Conservation (phyloP, 306 rosid species). For the Cucumis cinereus region DNA sequence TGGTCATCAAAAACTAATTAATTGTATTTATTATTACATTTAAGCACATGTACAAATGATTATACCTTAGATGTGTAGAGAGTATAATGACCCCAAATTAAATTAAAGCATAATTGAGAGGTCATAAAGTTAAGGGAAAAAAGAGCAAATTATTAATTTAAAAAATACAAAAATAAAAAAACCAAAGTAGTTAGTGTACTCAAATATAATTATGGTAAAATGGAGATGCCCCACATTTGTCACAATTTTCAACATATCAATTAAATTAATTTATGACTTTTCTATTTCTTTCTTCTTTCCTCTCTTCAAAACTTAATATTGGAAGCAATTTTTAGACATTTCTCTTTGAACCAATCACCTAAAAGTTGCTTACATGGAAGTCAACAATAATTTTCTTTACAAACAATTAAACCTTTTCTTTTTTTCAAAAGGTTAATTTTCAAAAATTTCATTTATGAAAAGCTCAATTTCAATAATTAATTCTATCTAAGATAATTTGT, state of each 20-base stretch:
- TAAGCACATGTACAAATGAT: background rate
- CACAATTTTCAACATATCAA: conserved; percentile 9
- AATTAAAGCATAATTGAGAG: conserved; percentile 13
- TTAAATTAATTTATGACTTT: background rate
- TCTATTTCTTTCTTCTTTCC: background rate
- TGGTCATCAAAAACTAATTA: background rate
- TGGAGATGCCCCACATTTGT: conserved; percentile 12
- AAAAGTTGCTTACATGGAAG: conserved; percentile 1
- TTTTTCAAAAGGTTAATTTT: background rate
- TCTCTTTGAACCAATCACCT: background rate
- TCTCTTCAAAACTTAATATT: background rate
- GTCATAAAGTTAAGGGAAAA: background rate
- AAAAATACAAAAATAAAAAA: background rate
- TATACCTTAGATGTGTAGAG: background rate
- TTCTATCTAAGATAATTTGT: no score
- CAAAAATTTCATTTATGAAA: background rate
- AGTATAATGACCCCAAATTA: conserved; percentile 8
- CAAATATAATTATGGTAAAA: conserved; percentile 12
- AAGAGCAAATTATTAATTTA: background rate
- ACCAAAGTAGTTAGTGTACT: background rate
- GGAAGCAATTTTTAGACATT: background rate
- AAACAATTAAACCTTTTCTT: background rate
- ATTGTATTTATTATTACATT: background rate
- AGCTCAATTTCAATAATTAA: background rate
- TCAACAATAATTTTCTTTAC: background rate